Evolutionary conservation across 257 asterid species (phyloP), one percentile per base, ranked within the genome.

Genomic region (Agastache rugosa): DNA sequence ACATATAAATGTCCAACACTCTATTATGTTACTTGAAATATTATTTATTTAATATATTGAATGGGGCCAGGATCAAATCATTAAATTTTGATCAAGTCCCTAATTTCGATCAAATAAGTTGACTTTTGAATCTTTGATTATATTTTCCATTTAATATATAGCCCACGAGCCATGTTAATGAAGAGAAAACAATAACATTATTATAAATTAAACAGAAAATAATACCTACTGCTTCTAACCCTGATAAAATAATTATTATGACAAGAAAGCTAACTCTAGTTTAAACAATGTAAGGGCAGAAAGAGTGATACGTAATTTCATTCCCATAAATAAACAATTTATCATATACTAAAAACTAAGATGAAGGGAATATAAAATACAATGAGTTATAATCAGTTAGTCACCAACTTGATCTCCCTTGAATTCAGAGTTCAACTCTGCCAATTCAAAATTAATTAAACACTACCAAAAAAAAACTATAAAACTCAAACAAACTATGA

Each of bases 101-200:
- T 23, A 44, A 42, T 15, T 44, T 25, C 19, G 20, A 67, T 47
- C 72, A 67, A 45, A 47, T 29, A 16, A 68, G 73, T 48, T 68
- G 73, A 68, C 73, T 68, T 68, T 29, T 31, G 19, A 31, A 68
- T 63, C 50, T 68, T 29, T 31, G 19, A 31, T 68, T n/a, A 17
- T 29, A 50, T 9, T 68, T 47, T 29, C 17, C 44, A 8, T 50
- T 68, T 9, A 68, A 68, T 48, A 39, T 4, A 68, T 50, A 45
- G n/a, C 62, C 62, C 73, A 68, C 48, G 63, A 68, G 73, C 48
- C 11, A 31, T 9, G 61, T 17, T 27, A 50, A 15, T 16, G 14
- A 63, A 63, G n/a, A 2, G 8, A 17, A 64, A 5, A 23, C 29
- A 19, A 7, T 17, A 20, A 22, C 56, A 65, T 7, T 0, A 44